Evolutionary conservation across 1,284 basidiomycete genomes (phyloP).

Genomic region (Cutaneotrichosporon curvatum): DNA sequence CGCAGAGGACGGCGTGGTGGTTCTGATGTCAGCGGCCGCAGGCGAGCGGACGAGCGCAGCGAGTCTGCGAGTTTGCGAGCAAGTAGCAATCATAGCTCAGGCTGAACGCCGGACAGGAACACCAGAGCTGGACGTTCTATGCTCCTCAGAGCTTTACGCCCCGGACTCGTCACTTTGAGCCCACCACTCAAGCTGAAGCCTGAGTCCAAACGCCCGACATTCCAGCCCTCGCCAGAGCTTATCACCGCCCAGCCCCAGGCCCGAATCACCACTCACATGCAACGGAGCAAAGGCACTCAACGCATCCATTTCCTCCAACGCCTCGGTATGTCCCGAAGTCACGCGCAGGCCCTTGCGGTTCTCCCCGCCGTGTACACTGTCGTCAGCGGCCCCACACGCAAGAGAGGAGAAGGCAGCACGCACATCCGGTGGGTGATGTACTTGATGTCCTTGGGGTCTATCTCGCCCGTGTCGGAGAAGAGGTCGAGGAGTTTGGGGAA

Average conservation of each 20-base stretch:
- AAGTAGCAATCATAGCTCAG: too few relatives aligned
- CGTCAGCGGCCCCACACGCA: not conserved
- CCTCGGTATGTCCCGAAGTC: constrained; percentile 50
- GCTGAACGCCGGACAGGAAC: too few relatives aligned
- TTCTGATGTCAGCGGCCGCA: constrained; percentile 42
- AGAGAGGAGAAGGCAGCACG: constrained; percentile 8
- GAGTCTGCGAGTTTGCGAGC: too few relatives aligned
- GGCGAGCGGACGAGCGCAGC: too few relatives aligned
- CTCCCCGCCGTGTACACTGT: constrained; percentile 73
- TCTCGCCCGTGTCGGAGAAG: constrained; percentile 26
- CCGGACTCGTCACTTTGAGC: too few relatives aligned
- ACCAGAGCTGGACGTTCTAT: too few relatives aligned
- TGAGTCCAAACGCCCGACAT: not conserved
- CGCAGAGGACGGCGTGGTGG: constrained; percentile 50
- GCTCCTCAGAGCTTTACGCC: too few relatives aligned
- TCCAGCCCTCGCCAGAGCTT: not conserved
- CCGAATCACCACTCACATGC: constrained; percentile 48
- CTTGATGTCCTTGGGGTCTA: constrained; percentile 38
- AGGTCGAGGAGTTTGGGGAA: constrained; percentile 39
- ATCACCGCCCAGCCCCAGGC: too few relatives aligned
- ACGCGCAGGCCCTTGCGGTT: constrained; percentile 63
- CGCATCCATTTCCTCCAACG: constrained; percentile 62
- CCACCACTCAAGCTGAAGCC: too few relatives aligned
- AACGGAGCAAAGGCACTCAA: constrained; percentile 72
- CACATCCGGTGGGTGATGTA: constrained; percentile 46